phyloP scores from a whole-genome alignment of 225 moss, liverwort and hornwort genomes.

The Bryoerythrophyllum caledonicum region DNA sequence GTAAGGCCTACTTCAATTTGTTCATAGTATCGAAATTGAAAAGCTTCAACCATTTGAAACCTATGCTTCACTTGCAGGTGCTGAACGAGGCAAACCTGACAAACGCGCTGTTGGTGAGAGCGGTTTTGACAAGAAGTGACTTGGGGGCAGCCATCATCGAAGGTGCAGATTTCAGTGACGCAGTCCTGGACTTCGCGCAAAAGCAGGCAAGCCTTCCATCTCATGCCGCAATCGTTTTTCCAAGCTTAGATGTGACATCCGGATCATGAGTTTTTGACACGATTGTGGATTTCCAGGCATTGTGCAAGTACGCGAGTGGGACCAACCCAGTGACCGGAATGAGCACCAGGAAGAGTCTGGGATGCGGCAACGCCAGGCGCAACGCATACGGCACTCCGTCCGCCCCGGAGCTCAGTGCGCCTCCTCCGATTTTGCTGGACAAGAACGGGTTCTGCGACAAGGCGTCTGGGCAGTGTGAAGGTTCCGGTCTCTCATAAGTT shows the following conservation, averaged over 20 bases:
- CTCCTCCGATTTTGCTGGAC: constrained; percentile 78
- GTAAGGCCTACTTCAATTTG: no score
- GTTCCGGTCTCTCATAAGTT: constrained; percentile 49
- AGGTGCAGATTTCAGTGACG: constrained; percentile 99
- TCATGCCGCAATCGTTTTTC: not conserved
- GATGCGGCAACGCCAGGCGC: constrained; percentile 86
- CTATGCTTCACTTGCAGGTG: constrained; percentile 52
- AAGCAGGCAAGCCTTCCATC: constrained; percentile 66
- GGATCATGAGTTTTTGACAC: no score
- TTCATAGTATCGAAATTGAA: not conserved
- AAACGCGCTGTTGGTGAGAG: constrained; percentile 92
- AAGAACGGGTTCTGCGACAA: constrained; percentile 96
- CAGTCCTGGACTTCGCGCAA: constrained; percentile 81
- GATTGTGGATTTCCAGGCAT: constrained; percentile 50
- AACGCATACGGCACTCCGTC: constrained; percentile 98
- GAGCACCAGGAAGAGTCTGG: constrained; percentile 95
- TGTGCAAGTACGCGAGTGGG: constrained; percentile 99
- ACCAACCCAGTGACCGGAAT: constrained; percentile 97
- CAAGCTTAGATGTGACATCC: no score
- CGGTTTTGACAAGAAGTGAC: constrained; percentile 95
- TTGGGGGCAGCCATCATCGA: constrained; percentile 85
- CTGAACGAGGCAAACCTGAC: constrained; percentile 93
- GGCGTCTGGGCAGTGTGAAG: constrained; percentile 69
- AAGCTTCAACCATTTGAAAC: not conserved
- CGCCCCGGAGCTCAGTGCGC: constrained; percentile 82